phyloP scores from a whole-genome alignment of 1,139 yeast genomes.

The Arxiozyma telluris region DNA sequence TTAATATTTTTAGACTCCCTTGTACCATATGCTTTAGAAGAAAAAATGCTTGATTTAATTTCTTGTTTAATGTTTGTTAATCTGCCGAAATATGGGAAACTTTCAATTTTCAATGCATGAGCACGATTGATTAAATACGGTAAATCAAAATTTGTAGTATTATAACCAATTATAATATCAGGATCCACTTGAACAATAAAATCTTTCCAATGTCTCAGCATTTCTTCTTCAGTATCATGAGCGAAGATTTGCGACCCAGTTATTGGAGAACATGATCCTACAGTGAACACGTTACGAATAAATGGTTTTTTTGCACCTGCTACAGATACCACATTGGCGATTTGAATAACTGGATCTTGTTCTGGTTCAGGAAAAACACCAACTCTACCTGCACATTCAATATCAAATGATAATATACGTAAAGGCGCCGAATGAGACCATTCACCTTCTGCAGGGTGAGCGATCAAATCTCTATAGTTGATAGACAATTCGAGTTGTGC shows the following conservation, averaged over 20 bases:
- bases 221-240: constrained; percentile 64
- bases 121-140: constrained; percentile 92
- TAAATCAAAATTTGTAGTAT: constrained; percentile 87
- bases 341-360: constrained; percentile 89
- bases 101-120: constrained; percentile 50
- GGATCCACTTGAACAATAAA: constrained; percentile 82
- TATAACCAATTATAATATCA: constrained; percentile 94
- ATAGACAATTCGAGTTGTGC: constrained; percentile 81
- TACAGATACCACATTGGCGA: constrained; percentile 83
- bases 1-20: constrained; percentile 86
- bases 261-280: constrained; percentile 82
- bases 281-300: constrained; percentile 88
- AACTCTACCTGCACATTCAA: constrained; percentile 96
- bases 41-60: constrained; percentile 70
- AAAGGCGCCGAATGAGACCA: constrained; percentile 93
- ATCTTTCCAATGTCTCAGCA: constrained; percentile 79
- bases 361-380: constrained; percentile 96
- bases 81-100: constrained; percentile 85
- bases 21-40: constrained; percentile 94
- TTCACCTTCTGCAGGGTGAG: constrained; percentile 87
- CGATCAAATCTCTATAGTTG: constrained; percentile 55
- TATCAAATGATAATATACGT: constrained; percentile 88
- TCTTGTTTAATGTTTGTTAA: constrained; percentile 60
- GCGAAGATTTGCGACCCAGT: constrained; percentile 88
- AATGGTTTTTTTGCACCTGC: constrained; percentile 76